Percentiles rank a stretch among this genome's conserved stretches.
These are phyloP conservation scores for Cynanchum wilfordii DNA, from an alignment of 257 asterid species.

Conservation along the genomic window DNA sequence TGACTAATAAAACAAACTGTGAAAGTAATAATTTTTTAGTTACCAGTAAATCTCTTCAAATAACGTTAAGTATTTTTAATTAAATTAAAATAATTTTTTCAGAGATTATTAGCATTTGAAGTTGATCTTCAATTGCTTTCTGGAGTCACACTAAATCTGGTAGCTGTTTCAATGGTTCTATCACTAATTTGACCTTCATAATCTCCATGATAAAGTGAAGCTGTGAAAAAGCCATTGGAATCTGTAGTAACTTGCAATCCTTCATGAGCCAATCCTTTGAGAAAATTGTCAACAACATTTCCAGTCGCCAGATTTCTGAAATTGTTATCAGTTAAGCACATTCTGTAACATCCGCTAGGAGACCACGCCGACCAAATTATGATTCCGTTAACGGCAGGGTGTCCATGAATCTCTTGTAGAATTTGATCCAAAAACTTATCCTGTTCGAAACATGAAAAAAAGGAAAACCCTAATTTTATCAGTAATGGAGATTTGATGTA, in stretches of 20 bases:
- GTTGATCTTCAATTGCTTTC: background rate
- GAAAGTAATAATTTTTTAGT: too few species aligned
- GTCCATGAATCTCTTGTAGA: constrained; percentile 24
- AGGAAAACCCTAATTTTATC: background rate
- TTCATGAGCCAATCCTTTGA: constrained; percentile 16
- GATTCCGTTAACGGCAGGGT: constrained; percentile 25
- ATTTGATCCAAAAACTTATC: constrained; percentile 20
- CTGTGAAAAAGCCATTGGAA: constrained; percentile 15
- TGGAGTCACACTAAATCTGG: constrained; percentile 1
- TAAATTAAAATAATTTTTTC: too few species aligned
- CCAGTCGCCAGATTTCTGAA: constrained; percentile 35
- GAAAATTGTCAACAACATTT: constrained; percentile 28
- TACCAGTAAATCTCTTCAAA: too few species aligned
- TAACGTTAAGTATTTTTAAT: too few species aligned
- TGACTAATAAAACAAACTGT: too few species aligned
- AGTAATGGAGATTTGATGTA: too few species aligned
- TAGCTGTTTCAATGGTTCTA: background rate
- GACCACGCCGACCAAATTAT: constrained; percentile 29
- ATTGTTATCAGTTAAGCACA: constrained; percentile 33
- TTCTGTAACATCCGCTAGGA: constrained; percentile 21
- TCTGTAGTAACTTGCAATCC: constrained; percentile 21
- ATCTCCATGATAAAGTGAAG: constrained; percentile 31
- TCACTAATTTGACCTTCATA: constrained; percentile 22
- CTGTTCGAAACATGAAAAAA: background rate
- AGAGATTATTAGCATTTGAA: too few species aligned